These are phyloP conservation scores for Colletotrichum chrysophilum DNA, from an alignment of 2,329 filamentous ascomycete species.

Conservation along the genomic window DNA sequence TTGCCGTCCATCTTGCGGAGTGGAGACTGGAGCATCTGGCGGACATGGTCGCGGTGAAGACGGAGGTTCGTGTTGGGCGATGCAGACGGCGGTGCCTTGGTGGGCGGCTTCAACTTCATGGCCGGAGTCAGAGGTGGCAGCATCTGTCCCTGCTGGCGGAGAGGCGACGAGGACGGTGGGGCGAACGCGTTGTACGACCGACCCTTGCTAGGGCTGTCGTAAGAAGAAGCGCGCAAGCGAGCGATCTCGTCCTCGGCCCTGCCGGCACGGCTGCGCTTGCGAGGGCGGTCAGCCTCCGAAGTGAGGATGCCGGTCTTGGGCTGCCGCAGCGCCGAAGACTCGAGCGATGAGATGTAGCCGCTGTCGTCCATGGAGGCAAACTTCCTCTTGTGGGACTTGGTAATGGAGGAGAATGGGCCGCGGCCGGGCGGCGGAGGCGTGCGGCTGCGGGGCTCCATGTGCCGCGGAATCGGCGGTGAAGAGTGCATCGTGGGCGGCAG, in stretches of 20 bases:
- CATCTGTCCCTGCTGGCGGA: conserved; percentile 67
- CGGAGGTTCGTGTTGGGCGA: conserved; percentile 93
- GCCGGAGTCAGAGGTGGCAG: conserved; percentile 82
- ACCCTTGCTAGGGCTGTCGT: conserved; percentile 84
- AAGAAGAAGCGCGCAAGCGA: conserved; percentile 88
- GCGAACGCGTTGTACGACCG: conserved; percentile 58
- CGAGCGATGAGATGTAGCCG: conserved; percentile 94
- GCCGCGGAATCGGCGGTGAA: conserved; percentile 81
- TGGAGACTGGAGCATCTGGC: conserved; percentile 81
- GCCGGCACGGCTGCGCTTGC: conserved; percentile 61
- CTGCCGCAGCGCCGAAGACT: conserved; percentile 84
- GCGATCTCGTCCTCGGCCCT: conserved; percentile 96
- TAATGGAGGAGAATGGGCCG: conserved; percentile 64
- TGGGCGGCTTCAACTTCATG: conserved; percentile 76
- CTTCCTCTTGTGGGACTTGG: conserved; percentile 76
- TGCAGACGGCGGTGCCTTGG: conserved; percentile 71
- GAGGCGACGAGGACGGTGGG: conserved; percentile 71
- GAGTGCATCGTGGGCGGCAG: conserved; percentile 78
- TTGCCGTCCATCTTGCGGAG: conserved; percentile 55
- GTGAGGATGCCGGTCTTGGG: conserved; percentile 69
- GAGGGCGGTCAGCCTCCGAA: conserved; percentile 80
- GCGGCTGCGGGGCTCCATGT: conserved; percentile 63
- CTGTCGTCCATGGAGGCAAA: conserved; percentile 85
- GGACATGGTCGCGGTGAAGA: conserved; percentile 84
- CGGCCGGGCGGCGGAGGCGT: conserved; percentile 77